Evolutionary conservation across 176 grass and related monocot genomes (phyloP).

Genomic region (Hyparrhenia diplandra): DNA sequence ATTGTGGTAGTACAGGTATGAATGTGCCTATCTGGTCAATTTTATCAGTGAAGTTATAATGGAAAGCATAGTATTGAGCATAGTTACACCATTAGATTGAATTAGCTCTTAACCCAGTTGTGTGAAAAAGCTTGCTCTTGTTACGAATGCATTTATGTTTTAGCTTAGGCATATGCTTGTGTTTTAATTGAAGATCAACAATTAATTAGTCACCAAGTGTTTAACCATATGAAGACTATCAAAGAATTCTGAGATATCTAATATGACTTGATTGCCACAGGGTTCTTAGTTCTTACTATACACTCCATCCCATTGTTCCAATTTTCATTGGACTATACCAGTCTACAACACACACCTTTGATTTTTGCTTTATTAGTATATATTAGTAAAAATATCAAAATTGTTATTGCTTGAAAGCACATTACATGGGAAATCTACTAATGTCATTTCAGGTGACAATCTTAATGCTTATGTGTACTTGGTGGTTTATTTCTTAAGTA

Average conservation of each 20-base stretch:
- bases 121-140: slow-evolving; percentile 5
- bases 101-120: neutral
- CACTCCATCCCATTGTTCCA: no score
- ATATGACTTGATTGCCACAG: no score
- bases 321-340: no score
- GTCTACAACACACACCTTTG: no score
- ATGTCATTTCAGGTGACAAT: no score
- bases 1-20: slow-evolving; percentile 39
- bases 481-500: no score
- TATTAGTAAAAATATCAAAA: no score
- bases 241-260: neutral
- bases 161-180: neutral
- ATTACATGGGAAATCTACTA: no score
- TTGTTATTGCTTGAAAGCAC: no score
- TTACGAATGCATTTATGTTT: neutral
- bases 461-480: no score
- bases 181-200: neutral
- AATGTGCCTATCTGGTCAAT: neutral
- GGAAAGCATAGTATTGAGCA: neutral
- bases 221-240: neutral
- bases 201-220: neutral
- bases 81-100: neutral
- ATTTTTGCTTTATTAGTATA: no score
- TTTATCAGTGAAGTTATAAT: neutral
- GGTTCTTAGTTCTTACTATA: no score